These are phyloP conservation scores for Gloeostereum incarnatum DNA, from an alignment of 768 basidiomycete genomes.

Conservation along the genomic window DNA sequence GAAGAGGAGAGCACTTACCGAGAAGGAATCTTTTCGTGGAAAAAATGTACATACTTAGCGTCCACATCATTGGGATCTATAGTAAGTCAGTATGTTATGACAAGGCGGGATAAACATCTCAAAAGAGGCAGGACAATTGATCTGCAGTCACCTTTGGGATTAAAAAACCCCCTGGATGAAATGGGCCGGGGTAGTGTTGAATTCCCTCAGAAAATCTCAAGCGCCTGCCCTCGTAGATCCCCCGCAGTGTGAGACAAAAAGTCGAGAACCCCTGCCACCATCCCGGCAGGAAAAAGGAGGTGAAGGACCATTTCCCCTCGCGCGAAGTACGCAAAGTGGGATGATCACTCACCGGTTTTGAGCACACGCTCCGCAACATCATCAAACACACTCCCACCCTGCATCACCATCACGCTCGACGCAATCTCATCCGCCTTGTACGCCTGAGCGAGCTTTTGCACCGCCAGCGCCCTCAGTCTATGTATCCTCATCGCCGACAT, in stretches of 20 bases:
- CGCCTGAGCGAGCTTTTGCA: conserved; percentile 80
- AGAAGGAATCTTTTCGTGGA: conserved; percentile 92
- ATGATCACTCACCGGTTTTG: conserved; percentile 39
- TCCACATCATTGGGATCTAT: conserved; percentile 70
- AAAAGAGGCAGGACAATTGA: too few relatives aligned
- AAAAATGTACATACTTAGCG: conserved; percentile 87
- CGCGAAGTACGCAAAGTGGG: neutral
- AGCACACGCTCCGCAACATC: conserved; percentile 87
- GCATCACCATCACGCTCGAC: conserved; percentile 92
- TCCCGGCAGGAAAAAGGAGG: neutral
- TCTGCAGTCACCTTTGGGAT: too few relatives aligned
- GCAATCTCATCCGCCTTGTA: conserved; percentile 88
- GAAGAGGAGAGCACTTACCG: conserved; percentile 37
- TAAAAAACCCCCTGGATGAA: too few relatives aligned
- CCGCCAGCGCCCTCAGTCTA: conserved; percentile 69
- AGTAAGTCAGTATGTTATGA: too few relatives aligned
- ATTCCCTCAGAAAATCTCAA: too few relatives aligned
- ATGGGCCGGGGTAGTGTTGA: too few relatives aligned
- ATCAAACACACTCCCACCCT: conserved; percentile 86
- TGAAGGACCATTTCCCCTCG: neutral
- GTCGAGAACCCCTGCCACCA: neutral
- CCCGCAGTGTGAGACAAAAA: conserved; percentile 6
- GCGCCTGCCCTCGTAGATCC: too few relatives aligned
- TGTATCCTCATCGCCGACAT: conserved; percentile 86
- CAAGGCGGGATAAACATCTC: too few relatives aligned